These are phyloP conservation scores for Hyaloscypha finlandica DNA, from an alignment of 495 filamentous ascomycete genomes.

Conservation along the genomic window DNA sequence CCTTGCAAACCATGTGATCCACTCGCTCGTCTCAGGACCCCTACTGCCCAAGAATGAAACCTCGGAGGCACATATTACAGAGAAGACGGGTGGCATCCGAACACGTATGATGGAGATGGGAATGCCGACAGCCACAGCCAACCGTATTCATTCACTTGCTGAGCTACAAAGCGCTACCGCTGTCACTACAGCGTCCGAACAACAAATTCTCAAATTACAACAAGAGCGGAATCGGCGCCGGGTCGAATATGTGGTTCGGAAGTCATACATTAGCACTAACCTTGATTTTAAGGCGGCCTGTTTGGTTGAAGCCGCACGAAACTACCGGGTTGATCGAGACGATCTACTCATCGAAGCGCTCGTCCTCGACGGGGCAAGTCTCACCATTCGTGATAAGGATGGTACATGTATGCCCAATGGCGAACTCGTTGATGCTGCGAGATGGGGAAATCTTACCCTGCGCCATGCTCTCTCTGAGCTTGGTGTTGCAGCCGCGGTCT, in stretches of 20 bases:
- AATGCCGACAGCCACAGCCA: neutral
- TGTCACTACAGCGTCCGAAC: neutral
- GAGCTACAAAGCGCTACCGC: neutral
- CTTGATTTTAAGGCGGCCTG: no score
- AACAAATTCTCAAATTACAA: neutral
- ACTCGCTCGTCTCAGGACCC: neutral
- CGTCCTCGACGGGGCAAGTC: neutral
- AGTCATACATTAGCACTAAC: no score
- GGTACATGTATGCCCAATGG: neutral
- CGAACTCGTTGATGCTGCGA: neutral
- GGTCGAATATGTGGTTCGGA: neutral
- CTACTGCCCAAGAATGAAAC: neutral
- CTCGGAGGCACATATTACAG: neutral
- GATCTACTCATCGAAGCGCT: neutral
- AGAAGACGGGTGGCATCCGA: neutral
- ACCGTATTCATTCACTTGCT: neutral
- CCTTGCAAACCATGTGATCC: neutral
- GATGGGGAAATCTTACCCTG: neutral
- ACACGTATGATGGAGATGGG: neutral
- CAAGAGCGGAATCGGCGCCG: neutral
- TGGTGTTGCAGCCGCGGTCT: neutral
- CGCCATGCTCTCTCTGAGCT: neutral
- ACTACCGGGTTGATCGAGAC: neutral
- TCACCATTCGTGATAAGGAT: neutral
- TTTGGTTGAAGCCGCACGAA: neutral